Percentiles rank a stretch among this genome's conserved stretches.
Conservation (phyloP, 2,329 filamentous ascomycete genomes). For the Amylocarpus encephaloides region DNA sequence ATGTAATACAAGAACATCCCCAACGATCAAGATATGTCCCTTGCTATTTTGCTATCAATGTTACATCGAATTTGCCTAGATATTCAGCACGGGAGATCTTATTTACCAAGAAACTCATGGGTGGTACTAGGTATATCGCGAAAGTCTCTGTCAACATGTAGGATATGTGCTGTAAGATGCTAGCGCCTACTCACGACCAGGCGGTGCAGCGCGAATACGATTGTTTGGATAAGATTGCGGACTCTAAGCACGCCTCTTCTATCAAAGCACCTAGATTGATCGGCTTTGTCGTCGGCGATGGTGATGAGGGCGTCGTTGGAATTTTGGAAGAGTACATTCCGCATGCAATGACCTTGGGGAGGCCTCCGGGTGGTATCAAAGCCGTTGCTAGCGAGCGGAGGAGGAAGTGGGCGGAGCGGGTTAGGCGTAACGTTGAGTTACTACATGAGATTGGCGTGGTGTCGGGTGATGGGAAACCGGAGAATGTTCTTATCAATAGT, state of each 20-base stretch:
- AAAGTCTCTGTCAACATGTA: slow-evolving; percentile 8
- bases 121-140: slow-evolving; percentile 2
- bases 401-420: slow-evolving; percentile 18
- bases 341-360: neutral
- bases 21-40: slow-evolving; percentile 4
- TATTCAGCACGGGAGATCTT: slow-evolving; percentile 12
- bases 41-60: slow-evolving; percentile 6
- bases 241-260: slow-evolving; percentile 9
- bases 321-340: slow-evolving; percentile 19
- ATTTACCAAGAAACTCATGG: slow-evolving; percentile 10
- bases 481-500: slow-evolving; percentile 23
- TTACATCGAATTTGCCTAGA: slow-evolving; percentile 8
- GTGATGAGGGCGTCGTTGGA: slow-evolving; percentile 13
- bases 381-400: slow-evolving; percentile 9
- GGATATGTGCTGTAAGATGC: slow-evolving; percentile 19
- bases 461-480: slow-evolving; percentile 26
- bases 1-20: slow-evolving; percentile 9
- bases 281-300: slow-evolving; percentile 11
- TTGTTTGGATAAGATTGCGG: slow-evolving; percentile 10
- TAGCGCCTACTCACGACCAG: neutral
- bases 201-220: slow-evolving; percentile 18
- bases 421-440: slow-evolving; percentile 12
- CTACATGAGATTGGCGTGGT: slow-evolving; percentile 21
- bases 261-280: slow-evolving; percentile 12
- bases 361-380: neutral